Conservation (phyloP, 805 yeast species). For the Sungouiozyma ichnusensis region DNA sequence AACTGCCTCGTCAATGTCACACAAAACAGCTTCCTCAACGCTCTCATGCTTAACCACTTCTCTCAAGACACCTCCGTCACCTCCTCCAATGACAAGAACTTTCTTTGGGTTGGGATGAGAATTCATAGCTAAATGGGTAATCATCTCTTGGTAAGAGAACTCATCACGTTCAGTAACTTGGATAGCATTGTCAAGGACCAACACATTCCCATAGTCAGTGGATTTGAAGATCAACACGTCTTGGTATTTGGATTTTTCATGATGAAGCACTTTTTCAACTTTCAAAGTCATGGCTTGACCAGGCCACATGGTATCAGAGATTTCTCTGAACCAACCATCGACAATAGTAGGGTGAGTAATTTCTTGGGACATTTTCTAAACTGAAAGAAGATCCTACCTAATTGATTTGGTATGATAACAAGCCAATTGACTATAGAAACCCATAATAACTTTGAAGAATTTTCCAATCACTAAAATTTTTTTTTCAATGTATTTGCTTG, state of each 20-base stretch:
- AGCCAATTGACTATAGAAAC: too few species aligned
- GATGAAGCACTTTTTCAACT: constrained; percentile 79
- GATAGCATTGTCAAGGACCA: constrained; percentile 88
- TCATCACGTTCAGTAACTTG: constrained; percentile 97
- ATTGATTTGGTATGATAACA: too few species aligned
- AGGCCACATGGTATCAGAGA: constrained; percentile 95
- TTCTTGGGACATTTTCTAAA: constrained; percentile 29
- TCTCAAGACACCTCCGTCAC: constrained; percentile 97
- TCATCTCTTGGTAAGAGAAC: constrained; percentile 97
- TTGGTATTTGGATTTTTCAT: constrained; percentile 80
- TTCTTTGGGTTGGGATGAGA: constrained; percentile 91
- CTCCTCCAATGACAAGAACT: constrained; percentile 95
- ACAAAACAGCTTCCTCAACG: constrained; percentile 81
- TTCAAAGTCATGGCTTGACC: constrained; percentile 93
- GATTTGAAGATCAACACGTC: constrained; percentile 90
- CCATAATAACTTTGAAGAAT: too few species aligned
- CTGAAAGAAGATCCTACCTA: too few species aligned
- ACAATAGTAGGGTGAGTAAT: constrained; percentile 35
- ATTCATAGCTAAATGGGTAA: constrained; percentile 84
- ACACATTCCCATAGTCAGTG: constrained; percentile 87
- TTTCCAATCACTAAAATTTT: too few species aligned
- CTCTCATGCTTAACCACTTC: constrained; percentile 83
- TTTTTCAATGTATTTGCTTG: too few species aligned
- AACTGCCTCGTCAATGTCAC: constrained; percentile 93
- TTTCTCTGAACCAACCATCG: constrained; percentile 94